These are phyloP conservation scores for Heritiera fomes DNA, from an alignment of 345 rosid genomes.

Conservation along the genomic window DNA sequence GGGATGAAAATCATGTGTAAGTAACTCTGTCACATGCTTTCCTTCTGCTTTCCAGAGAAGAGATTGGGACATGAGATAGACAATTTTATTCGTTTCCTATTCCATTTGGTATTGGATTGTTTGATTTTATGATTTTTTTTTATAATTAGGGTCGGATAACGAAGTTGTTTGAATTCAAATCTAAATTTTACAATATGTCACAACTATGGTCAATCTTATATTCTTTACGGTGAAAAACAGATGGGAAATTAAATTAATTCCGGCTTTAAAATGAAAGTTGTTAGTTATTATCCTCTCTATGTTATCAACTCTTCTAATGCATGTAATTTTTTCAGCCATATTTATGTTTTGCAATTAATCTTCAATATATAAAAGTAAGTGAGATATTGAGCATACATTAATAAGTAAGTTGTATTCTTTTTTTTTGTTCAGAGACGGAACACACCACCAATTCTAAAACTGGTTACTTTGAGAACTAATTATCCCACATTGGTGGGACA, in stretches of 20 bases:
- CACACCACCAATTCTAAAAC: too few species aligned
- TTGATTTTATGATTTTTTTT: too few species aligned
- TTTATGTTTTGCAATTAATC: too few species aligned
- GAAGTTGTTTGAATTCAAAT: too few species aligned
- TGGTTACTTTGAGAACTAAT: too few species aligned
- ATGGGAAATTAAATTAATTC: background rate
- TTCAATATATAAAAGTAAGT: too few species aligned
- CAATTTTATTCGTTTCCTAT: background rate
- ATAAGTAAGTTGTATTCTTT: background rate
- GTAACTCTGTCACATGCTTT: slow-evolving; percentile 25
- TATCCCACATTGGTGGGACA: too few species aligned
- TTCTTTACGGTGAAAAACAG: background rate
- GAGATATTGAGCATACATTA: too few species aligned
- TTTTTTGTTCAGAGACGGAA: too few species aligned
- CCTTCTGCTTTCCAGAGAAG: slow-evolving; percentile 29
- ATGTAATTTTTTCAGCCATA: background rate
- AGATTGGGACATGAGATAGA: slow-evolving; percentile 34
- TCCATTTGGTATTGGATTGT: background rate
- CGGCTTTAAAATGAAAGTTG: background rate
- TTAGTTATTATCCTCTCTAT: background rate
- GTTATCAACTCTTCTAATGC: background rate
- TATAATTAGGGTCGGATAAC: too few species aligned
- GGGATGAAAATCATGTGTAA: slow-evolving; percentile 30
- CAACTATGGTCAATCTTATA: background rate
- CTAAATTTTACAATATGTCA: too few species aligned